A percentile compares a stretch with the other conserved stretches of the same genome.
Conservation (phyloP, 2,329 filamentous ascomycete species). For the Aspergillus clavatus region DNA sequence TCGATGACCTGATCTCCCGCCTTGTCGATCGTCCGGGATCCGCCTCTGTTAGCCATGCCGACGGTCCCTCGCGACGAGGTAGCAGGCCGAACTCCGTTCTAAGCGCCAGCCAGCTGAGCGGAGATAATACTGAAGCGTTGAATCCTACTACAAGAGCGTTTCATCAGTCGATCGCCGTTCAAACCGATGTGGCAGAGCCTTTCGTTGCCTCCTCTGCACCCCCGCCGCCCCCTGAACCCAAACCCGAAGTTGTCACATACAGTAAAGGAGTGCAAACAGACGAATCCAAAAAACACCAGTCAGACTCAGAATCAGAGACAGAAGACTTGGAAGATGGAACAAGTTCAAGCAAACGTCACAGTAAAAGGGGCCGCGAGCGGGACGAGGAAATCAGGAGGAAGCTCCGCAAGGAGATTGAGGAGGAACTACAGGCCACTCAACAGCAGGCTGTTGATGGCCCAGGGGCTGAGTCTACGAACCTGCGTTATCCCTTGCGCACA, state of each 20-base stretch:
- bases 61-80: slow-evolving; percentile 46
- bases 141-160: slow-evolving; percentile 37
- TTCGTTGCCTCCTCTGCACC: slow-evolving; percentile 74
- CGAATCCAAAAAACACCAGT: slow-evolving; percentile 57
- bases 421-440: slow-evolving; percentile 74
- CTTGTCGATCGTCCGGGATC: slow-evolving; percentile 72
- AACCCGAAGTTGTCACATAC: slow-evolving; percentile 82
- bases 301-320: slow-evolving; percentile 57
- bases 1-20: slow-evolving; percentile 80
- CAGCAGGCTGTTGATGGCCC: slow-evolving; percentile 34
- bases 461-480: slow-evolving; percentile 40
- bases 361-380: slow-evolving; percentile 70
- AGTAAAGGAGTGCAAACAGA: slow-evolving; percentile 94
- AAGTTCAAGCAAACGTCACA: slow-evolving; percentile 64
- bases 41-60: slow-evolving; percentile 54
- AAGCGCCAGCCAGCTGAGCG: slow-evolving; percentile 75
- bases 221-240: slow-evolving; percentile 50
- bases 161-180: slow-evolving; percentile 51
- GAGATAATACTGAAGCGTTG: slow-evolving; percentile 50
- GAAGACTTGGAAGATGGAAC: slow-evolving; percentile 54
- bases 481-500: slow-evolving; percentile 69
- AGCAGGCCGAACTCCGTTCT: slow-evolving; percentile 84
- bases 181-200: slow-evolving; percentile 68
- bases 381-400: slow-evolving; percentile 87
- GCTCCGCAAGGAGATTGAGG: slow-evolving; percentile 83